phyloP scores from a whole-genome alignment of 1,284 basidiomycete species.

The Cystobasidium pallidum region DNA sequence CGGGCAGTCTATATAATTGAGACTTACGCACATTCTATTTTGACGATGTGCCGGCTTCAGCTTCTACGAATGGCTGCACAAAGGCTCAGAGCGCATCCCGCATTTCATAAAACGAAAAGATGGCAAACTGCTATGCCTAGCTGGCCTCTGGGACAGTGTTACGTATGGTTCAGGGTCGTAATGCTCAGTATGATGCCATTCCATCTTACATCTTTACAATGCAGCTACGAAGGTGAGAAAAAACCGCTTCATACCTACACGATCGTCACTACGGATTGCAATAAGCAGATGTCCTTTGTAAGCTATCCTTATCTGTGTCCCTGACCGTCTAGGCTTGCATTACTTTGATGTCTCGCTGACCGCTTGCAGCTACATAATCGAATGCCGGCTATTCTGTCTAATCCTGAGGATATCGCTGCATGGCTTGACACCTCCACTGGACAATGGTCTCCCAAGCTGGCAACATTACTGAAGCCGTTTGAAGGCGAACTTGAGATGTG shows the following conservation, averaged over 20 bases:
- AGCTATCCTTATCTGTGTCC: neutral
- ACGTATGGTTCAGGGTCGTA: slow-evolving; percentile 52
- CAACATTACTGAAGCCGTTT: slow-evolving; percentile 70
- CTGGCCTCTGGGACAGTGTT: slow-evolving; percentile 81
- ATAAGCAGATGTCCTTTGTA: slow-evolving; percentile 57
- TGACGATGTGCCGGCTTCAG: slow-evolving; percentile 59
- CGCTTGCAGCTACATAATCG: slow-evolving; percentile 73
- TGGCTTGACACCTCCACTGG: slow-evolving; percentile 80
- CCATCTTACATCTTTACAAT: neutral
- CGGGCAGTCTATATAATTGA: too few species aligned
- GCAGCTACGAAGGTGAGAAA: slow-evolving; percentile 61
- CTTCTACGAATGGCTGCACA: slow-evolving; percentile 90
- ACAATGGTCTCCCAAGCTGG: slow-evolving; percentile 66
- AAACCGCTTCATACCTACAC: slow-evolving; percentile 78
- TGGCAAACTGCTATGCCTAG: slow-evolving; percentile 73
- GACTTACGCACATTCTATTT: too few species aligned
- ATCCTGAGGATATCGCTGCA: slow-evolving; percentile 64
- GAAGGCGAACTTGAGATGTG: slow-evolving; percentile 72
- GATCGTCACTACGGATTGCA: slow-evolving; percentile 74
- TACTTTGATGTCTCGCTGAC: neutral
- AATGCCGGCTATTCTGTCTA: slow-evolving; percentile 82
- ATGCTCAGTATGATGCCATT: neutral
- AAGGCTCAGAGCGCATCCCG: slow-evolving; percentile 70
- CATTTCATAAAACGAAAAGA: slow-evolving; percentile 75
- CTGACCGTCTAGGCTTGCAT: too few species aligned